Evolutionary conservation across 345 rosid genomes (phyloP), one percentile per base, ranked within the genome.

Genomic region (Hibiscus trionum): DNA sequence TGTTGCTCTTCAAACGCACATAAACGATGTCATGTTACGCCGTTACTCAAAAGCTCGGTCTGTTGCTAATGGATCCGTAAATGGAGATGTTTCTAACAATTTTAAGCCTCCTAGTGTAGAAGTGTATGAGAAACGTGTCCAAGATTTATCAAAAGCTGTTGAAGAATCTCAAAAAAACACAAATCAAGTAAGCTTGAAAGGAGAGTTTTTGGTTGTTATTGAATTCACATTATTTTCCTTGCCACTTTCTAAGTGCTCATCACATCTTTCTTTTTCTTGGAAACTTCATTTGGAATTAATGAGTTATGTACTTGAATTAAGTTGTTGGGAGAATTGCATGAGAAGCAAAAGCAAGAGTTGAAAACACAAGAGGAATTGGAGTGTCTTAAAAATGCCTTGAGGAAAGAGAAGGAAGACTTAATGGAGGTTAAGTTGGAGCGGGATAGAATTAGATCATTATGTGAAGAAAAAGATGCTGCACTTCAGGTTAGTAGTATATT

Each of bases 21-120:
- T 95, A 78, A 95, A 95, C 74, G 99, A 92, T 84, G 96, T 92
- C 69, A 95, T 95, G 99, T 72, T 95, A 80, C 90, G 93, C 17
- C 96, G 96, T 66, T 95, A 95, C 82, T 92, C 99, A 69, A 95
- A 95, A 82, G 97, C 97, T 61, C 86, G 92, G 66, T 84, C 91
- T 71, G 78, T 77, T 77, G 86, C 87, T 73, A 80, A 79, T 74
- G 86, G 84, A 78, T 80, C 87, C 57, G 80, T 80, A 61, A 87
- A 90, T 86, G 97, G 91, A 61, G 93, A 90, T 83, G 74, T 78
- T 72, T 83, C 91, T 1, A 88, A 78, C 78, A 83, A 76, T 81
- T 78, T 74, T 55, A 90, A 85, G 79, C 82, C 90, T 49, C 82
- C 82, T 66, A 88, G 78, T 68, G 72, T 79, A 70, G 97, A 95